Evolutionary conservation across 2,329 filamentous ascomycete species (phyloP).

Genomic region (Colletotrichum eleusines): DNA sequence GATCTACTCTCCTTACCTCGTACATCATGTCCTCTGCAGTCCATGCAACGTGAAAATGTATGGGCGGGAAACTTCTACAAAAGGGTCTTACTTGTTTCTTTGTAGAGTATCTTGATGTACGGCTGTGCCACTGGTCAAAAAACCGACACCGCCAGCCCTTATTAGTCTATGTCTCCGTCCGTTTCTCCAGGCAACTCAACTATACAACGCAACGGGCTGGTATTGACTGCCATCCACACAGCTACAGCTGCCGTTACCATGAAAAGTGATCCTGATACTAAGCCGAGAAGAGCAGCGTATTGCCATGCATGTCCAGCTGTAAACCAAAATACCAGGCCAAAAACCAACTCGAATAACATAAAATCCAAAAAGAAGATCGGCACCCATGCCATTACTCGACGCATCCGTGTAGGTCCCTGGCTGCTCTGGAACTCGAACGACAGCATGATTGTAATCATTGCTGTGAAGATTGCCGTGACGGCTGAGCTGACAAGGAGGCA

Average conservation of each 20-base stretch:
- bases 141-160: not conserved
- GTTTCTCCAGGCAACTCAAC: not conserved
- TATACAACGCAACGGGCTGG: not conserved
- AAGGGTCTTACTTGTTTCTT: too few species aligned
- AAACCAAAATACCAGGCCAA: conserved; percentile 3
- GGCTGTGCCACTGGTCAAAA: not conserved
- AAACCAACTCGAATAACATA: not conserved
- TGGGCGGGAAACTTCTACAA: too few species aligned
- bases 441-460: not conserved
- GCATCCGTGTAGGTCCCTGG: not conserved
- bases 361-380: not conserved
- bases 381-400: not conserved
- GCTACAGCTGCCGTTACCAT: conserved; percentile 1
- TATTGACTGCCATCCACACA: not conserved
- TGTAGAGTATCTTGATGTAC: too few species aligned
- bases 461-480: not conserved
- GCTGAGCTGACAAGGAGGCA: conserved; percentile 1
- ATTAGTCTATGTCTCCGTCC: not conserved
- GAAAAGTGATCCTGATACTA: not conserved
- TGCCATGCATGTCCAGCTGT: not conserved
- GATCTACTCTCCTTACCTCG: too few species aligned
- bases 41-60: too few species aligned
- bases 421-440: not conserved
- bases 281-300: not conserved
- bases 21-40: too few species aligned